Evolutionary conservation across 2,329 filamentous ascomycete genomes (phyloP), one percentile per base, ranked within the genome.

Genomic region (Neurospora sp.): DNA sequence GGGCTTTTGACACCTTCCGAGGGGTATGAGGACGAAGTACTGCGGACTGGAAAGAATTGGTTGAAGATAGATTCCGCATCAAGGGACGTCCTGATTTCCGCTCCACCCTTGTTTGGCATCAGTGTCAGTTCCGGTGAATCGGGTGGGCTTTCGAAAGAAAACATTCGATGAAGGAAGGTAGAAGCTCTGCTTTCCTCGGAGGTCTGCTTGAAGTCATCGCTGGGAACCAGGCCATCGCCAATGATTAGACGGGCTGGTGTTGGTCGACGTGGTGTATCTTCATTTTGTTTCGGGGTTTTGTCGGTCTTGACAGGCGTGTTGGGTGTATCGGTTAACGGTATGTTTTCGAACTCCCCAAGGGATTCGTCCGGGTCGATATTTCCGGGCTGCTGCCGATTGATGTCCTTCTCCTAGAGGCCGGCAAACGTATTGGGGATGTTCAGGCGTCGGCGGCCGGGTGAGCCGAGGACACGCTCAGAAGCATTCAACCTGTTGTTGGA

Each of bases 341-440:
- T 58, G 46, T 58, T 58, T 58, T 58, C 46, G 46, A 58, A 58
- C 46, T 58, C 46, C 46, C 46, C 46, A 17, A 58, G 23, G 13
- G 46, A 58, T 28, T 33, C 46, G 46, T 58, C 23, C 1, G 23
- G 46, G 46, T 58, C 46, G 46, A 17, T 17, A 7, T 33, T 23
- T 2, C 40, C 58, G 17, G 28, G 68, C 11, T 40, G 52, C 13
- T 67, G 62, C 38, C 68, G 66, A 67, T 73, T 73, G 46, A 66
- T 66, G 69, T 72, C 70, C 70, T 73, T 75, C 67, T 75, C 74
- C 74, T 74, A 76, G 38, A 74, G 73, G 36, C 72, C 74, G 17
- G 72, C 72, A 72, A 74, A 74, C 15, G 71, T 72, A 66, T 70
- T 71, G 46, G 71, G 72, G 38, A 74, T 66, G 36, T 72, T 72